Conservation (phyloP, 2,329 filamentous ascomycete species). For the Setomelanomma holmii region DNA sequence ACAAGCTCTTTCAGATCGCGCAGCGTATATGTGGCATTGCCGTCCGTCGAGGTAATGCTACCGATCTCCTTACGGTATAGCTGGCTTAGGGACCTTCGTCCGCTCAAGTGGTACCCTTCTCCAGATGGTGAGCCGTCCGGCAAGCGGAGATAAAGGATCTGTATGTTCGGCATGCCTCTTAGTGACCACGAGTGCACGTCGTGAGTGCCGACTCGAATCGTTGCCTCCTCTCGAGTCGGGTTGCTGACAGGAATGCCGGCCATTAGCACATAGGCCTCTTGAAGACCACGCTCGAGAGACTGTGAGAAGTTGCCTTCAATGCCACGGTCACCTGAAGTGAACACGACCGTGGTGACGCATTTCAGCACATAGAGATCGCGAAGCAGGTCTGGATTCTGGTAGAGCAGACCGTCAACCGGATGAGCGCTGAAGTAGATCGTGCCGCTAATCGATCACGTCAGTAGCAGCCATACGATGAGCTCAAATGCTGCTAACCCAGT, state of each 20-base stretch:
- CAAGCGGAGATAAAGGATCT: constrained; percentile 36
- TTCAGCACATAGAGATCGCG: constrained; percentile 37
- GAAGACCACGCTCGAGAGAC: constrained; percentile 28
- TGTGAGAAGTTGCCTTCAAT: constrained; percentile 16
- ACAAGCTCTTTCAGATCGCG: constrained; percentile 24
- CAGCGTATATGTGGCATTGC: constrained; percentile 27
- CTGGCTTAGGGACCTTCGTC: constrained; percentile 25
- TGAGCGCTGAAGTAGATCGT: constrained; percentile 38
- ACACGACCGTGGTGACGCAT: constrained; percentile 33
- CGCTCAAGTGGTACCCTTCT: constrained; percentile 20
- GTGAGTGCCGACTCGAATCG: constrained; percentile 12
- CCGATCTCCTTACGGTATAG: constrained; percentile 27
- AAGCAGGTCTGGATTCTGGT: constrained; percentile 37
- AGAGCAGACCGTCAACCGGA: constrained; percentile 34
- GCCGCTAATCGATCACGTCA: constrained; percentile 26
- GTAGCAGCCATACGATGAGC: neutral
- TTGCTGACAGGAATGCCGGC: constrained; percentile 6
- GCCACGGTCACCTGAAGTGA: constrained; percentile 35
- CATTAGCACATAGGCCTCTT: constrained; percentile 33
- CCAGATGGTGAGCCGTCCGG: constrained; percentile 31
- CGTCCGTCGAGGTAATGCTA: constrained; percentile 26
- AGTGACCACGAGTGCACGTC: constrained; percentile 15
- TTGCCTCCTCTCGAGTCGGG: constrained; percentile 11
- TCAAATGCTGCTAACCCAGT: constrained; percentile 5
- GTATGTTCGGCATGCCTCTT: constrained; percentile 18